Evolutionary conservation across 2,329 filamentous ascomycete genomes (phyloP).

Genomic region (Pyrenochaeta sp.): DNA sequence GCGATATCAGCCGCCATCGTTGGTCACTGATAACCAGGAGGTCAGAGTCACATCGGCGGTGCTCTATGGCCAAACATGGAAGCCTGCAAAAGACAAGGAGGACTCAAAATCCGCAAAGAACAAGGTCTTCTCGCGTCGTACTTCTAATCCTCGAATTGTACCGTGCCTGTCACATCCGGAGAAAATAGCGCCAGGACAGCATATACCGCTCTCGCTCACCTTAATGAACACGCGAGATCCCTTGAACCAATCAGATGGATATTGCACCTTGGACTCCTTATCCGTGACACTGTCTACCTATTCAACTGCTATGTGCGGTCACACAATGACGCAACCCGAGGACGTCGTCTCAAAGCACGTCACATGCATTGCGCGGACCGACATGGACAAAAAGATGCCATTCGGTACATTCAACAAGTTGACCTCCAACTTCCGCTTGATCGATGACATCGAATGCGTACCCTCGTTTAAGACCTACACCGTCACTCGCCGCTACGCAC

Average conservation of each 20-base stretch:
- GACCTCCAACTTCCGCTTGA: conserved; percentile 41
- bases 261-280: conserved; percentile 37
- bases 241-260: conserved; percentile 21
- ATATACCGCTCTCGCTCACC: conserved; percentile 39
- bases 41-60: conserved; percentile 29
- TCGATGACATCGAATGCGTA: conserved; percentile 43
- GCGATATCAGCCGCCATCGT: conserved; percentile 33
- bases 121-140: conserved; percentile 29
- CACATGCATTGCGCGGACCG: conserved; percentile 36
- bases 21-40: conserved; percentile 15
- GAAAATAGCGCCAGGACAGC: conserved; percentile 38
- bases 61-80: conserved; percentile 40
- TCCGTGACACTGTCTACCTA: conserved; percentile 41
- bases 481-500: conserved; percentile 38
- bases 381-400: conserved; percentile 28
- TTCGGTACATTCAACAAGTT: conserved; percentile 29
- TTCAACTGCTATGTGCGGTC: conserved; percentile 40
- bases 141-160: conserved; percentile 35
- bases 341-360: conserved; percentile 40
- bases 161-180: conserved; percentile 40
- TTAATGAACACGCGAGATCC: conserved; percentile 31
- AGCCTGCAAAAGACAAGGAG: conserved; percentile 22
- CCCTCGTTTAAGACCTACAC: conserved; percentile 47
- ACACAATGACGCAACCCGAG: conserved; percentile 31
- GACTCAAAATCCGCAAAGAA: conserved; percentile 24